Percentiles rank a stretch among this genome's conserved stretches.
Evolutionary conservation across 2,329 filamentous ascomycete species (phyloP).

Genomic region (Neopestalotiopsis sp.): DNA sequence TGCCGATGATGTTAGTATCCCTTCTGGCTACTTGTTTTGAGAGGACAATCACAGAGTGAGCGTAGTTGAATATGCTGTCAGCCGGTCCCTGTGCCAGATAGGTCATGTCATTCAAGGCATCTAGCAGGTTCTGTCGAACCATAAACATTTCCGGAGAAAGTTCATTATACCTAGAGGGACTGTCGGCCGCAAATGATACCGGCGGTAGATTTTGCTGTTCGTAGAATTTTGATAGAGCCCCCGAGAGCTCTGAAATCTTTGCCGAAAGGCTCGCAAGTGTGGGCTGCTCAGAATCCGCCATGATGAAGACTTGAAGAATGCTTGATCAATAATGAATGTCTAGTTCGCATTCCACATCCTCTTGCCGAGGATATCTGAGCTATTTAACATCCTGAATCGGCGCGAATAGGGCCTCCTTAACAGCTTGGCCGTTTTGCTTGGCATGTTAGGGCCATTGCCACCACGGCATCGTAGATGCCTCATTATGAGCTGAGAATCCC

Average conservation of each 20-base stretch:
- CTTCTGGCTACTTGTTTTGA: background rate
- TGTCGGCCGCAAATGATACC: constrained; percentile 49
- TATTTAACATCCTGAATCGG: background rate
- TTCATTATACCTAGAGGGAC: constrained; percentile 47
- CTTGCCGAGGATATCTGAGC: background rate
- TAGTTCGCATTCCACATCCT: background rate
- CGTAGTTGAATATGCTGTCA: constrained; percentile 54
- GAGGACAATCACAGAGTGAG: constrained; percentile 39
- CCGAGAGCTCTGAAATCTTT: constrained; percentile 50
- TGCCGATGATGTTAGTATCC: constrained; percentile 23
- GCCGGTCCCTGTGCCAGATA: constrained; percentile 54
- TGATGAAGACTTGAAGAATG: constrained; percentile 25
- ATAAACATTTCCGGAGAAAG: constrained; percentile 49
- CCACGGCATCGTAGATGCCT: background rate
- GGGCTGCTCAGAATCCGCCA: constrained; percentile 36
- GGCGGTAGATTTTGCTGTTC: constrained; percentile 47
- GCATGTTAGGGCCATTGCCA: background rate
- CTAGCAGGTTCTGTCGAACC: constrained; percentile 48
- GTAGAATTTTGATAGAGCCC: constrained; percentile 45
- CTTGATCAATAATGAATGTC: too few species aligned
- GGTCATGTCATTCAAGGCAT: constrained; percentile 51
- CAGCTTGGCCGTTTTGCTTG: background rate
- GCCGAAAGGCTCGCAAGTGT: constrained; percentile 50
- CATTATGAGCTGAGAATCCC: constrained; percentile 9
- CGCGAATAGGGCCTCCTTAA: background rate